Base-by-base conservation (phyloP, 2,329 filamentous ascomycete genomes). In the Gremmenia infestans region DNA sequence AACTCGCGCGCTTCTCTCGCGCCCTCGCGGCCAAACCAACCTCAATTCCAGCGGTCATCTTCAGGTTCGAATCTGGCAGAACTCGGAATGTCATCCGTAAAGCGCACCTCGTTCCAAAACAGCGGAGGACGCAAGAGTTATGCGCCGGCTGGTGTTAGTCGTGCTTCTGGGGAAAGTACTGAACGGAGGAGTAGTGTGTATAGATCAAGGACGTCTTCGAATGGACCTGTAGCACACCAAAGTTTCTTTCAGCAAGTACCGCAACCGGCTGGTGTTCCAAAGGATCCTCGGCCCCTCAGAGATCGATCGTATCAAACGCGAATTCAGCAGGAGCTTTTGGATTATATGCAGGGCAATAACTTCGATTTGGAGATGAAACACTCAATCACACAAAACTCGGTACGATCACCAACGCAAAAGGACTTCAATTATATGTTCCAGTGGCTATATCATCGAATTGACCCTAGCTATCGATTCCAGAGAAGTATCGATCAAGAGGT, bases 311-410 rank as follows among this genome's bases (percentile, higher is more conserved):
- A 88, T 64, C 89, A 95, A 69, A 80, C 84, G 32, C 84, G 87
- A 55, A 92, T 99, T 72, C 90, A 88, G 7, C 88, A 94, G 65
- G 92, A 99, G 67, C 74, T 99, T 54, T 76, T 96, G 63, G 94
- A 99, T 63, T 99, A 96, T 70, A 81, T 99, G 69, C 86, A 90
- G 0, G 86, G 92, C 55, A 87, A 97, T 72, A 96, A 97, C 69
- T 99, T 97, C 67, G 94, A 99, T 73, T 85, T 97, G 81, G 92
- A 97, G 65, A 96, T 95, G 86, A 97, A 96, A 74, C 89, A 97
- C 71, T 87, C 85, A 1, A 78, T 99, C n/a, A 89, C 90, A 0
- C 87, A 89, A 61, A 97, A 97, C 66, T 89, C 91, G 6, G 86
- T 96, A 70, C 93, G 90, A 67, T 96, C 90, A 45, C 95, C 94